A percentile compares a stretch with the other conserved stretches of the same genome.
These are phyloP conservation scores for Panellus pusillus DNA, from an alignment of 768 basidiomycete genomes.

Conservation along the genomic window DNA sequence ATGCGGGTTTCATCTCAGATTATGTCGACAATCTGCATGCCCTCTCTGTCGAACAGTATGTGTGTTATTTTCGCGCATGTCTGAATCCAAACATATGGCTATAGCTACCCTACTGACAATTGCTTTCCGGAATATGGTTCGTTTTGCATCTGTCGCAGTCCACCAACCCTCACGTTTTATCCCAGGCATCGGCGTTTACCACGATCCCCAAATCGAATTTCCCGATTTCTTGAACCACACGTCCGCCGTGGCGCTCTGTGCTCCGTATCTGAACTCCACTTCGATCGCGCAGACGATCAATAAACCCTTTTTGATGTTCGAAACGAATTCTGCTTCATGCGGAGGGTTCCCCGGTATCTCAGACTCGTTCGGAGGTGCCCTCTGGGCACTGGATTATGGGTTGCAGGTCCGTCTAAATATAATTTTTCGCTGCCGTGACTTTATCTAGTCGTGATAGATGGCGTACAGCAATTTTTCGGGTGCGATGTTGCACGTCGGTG, in stretches of 20 bases:
- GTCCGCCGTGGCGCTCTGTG: conserved; percentile 47
- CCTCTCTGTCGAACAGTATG: conserved; percentile 44
- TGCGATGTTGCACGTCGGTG: conserved; percentile 61
- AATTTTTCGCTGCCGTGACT: no score
- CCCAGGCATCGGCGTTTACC: conserved; percentile 35
- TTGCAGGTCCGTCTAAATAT: conserved; percentile 31
- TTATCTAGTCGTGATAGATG: conserved; percentile 34
- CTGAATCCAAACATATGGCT: not conserved
- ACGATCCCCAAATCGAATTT: conserved; percentile 50
- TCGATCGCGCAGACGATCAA: conserved; percentile 40
- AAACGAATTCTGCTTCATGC: conserved; percentile 70
- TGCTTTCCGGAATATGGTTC: conserved; percentile 49
- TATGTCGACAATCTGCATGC: conserved; percentile 30
- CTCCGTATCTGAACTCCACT: conserved; percentile 51
- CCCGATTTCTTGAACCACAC: conserved; percentile 61
- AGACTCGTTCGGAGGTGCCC: conserved; percentile 60
- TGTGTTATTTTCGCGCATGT: not conserved
- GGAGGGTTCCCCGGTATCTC: conserved; percentile 67
- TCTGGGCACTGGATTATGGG: conserved; percentile 67
- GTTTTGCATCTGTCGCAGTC: not conserved
- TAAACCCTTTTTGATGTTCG: conserved; percentile 65
- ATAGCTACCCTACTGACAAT: conserved; percentile 58
- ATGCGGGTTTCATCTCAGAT: conserved; percentile 37
- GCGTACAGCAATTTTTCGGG: conserved; percentile 58
- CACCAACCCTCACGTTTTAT: not conserved